These are phyloP conservation scores for Phytophthora pistaciae DNA, from an alignment of 352 stramenopile species.

Conservation along the genomic window DNA sequence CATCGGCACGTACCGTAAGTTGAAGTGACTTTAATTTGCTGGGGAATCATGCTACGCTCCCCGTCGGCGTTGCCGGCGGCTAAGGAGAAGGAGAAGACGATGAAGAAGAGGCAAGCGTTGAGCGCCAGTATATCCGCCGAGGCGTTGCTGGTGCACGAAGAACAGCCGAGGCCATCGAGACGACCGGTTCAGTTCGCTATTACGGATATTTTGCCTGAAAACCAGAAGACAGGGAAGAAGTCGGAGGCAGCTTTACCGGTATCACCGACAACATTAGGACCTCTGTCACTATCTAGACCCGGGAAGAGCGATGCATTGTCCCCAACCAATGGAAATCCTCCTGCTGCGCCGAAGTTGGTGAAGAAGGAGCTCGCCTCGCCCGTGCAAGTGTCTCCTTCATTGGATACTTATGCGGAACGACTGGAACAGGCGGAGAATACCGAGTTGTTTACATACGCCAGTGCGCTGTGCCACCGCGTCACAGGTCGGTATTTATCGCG, in stretches of 20 bases:
- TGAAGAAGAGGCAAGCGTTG: conserved; percentile 32
- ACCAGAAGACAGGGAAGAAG: conserved; percentile 24
- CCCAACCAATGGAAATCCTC: not conserved
- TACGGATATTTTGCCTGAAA: conserved; percentile 39
- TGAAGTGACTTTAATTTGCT: not conserved
- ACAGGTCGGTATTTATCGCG: conserved; percentile 70
- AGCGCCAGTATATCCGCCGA: conserved; percentile 48
- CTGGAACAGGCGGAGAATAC: conserved; percentile 65
- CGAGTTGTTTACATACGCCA: conserved; percentile 76
- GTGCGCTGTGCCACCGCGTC: conserved; percentile 68
- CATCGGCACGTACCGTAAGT: not conserved
- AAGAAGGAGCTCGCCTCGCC: conserved; percentile 12
- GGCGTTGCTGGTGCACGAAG: conserved; percentile 21
- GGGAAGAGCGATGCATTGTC: conserved; percentile 1
- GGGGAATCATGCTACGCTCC: conserved; percentile 7
- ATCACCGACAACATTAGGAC: conserved; percentile 12
- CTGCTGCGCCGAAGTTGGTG: conserved; percentile 15
- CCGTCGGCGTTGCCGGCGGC: not conserved
- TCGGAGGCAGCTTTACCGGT: not conserved
- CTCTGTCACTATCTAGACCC: conserved; percentile 22
- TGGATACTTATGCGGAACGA: conserved; percentile 41
- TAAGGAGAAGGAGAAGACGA: conserved; percentile 16
- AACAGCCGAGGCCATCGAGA: conserved; percentile 1
- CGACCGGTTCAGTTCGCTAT: conserved; percentile 36
- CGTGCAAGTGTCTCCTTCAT: not conserved